Base-by-base conservation (phyloP, 2,329 filamentous ascomycete species). In the Cordyceps cicadae region DNA sequence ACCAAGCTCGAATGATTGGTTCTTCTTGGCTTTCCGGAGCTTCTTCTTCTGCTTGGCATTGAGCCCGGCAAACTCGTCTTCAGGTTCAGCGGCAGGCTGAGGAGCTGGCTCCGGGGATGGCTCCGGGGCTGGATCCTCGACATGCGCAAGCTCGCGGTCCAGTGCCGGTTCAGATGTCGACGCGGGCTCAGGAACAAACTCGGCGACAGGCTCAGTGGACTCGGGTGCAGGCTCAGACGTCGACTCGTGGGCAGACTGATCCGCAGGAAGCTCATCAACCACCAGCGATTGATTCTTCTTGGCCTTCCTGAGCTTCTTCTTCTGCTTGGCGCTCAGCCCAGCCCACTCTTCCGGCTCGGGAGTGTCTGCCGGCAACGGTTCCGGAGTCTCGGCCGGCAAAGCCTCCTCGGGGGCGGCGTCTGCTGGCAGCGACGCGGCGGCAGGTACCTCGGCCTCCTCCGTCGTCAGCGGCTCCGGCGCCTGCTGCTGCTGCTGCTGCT, bases 261-360 rank as follows among this genome's bases (percentile, higher is more conserved):
- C 19, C 8, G 34, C 32, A 14, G 34, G 19, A 24, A n/a, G 51
- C n/a, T 63, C 48, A n/a, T 32, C 19, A 21, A 49, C 29, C 43
- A 26, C 59, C 52, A 48, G 32, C 11, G 57, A 51, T 55, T 62
- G 63, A 26, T 60, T 62, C 60, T 63, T 66, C 60, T 65, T 66
- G 54, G 64, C 63, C 57, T 67, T 67, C 53, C 66, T 67, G n/a
- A 63, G 61, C 62, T 69, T 69, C 62, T 69, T 68, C 62, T 63
- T 66, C 29, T 70, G 63, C 56, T 66, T 70, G 14, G n/a, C 45
- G 37, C 56, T 64, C 14, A 64, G 51, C 0, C 54, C 62, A 26
- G 59, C 56, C 24, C 54, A 53, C 21, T 64, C 64, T 12, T 58
- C 51, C 2, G 52, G 19, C 37, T 62, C 54, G 4, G 15, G 5